These are phyloP conservation scores for Darksidea phi DNA, from an alignment of 495 filamentous ascomycete genomes.

Conservation along the genomic window DNA sequence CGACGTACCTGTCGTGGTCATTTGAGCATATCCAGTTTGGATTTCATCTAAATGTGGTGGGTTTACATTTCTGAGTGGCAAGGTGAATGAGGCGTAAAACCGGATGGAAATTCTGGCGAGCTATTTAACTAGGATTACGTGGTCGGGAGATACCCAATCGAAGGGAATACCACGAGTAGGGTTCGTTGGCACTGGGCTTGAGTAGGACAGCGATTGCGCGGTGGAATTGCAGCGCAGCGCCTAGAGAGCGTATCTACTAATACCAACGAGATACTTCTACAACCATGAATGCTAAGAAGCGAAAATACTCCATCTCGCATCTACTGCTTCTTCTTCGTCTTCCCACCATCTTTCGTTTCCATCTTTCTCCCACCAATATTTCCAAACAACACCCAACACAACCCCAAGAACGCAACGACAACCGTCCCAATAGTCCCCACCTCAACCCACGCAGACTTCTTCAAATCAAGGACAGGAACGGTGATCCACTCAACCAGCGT, in stretches of 20 bases:
- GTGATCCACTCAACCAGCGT: constrained; percentile 59
- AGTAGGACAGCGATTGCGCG: too few relatives aligned
- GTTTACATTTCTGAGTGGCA: too few relatives aligned
- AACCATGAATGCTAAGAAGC: neutral
- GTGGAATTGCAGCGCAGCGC: too few relatives aligned
- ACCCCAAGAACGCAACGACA: constrained; percentile 70
- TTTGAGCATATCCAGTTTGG: neutral
- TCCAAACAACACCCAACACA: constrained; percentile 58
- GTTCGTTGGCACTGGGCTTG: too few relatives aligned
- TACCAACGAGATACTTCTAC: too few relatives aligned
- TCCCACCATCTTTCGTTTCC: constrained; percentile 27
- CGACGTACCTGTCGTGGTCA: neutral
- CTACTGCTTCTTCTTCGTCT: constrained; percentile 45
- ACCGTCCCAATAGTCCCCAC: constrained; percentile 69
- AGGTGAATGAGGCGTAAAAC: too few relatives aligned
- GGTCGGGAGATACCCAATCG: too few relatives aligned
- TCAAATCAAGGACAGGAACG: constrained; percentile 75
- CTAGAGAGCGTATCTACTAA: neutral
- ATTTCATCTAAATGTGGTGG: too few relatives aligned
- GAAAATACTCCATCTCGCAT: neutral
- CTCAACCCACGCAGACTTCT: constrained; percentile 61
- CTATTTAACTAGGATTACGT: too few relatives aligned
- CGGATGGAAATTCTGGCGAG: too few relatives aligned
- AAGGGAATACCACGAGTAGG: too few relatives aligned
- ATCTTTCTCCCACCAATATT: too few relatives aligned